phyloP scores from a whole-genome alignment of 2,329 filamentous ascomycete genomes.

The Daldinia eschscholtzii region DNA sequence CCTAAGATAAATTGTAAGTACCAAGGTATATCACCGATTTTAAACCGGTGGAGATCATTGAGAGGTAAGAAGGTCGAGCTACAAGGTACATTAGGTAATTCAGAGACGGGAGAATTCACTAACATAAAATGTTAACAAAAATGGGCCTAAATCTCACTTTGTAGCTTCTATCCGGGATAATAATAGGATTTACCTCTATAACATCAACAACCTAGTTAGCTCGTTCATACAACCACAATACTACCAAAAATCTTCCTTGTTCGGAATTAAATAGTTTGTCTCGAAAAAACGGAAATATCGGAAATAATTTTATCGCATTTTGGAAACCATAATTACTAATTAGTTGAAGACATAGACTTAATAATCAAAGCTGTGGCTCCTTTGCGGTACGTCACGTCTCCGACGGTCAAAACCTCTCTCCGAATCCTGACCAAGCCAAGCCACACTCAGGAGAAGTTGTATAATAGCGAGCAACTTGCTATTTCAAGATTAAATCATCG shows the following conservation, averaged over 20 bases:
- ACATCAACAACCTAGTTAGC: background rate
- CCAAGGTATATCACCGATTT: background rate
- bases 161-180: conserved; percentile 1
- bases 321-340: background rate
- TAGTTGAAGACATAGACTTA: background rate
- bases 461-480: background rate
- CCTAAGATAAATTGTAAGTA: background rate
- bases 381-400: conserved; percentile 1
- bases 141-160: background rate
- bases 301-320: too few relatives aligned
- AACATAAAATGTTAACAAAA: background rate
- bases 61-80: too few relatives aligned
- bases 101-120: background rate
- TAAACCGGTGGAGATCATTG: background rate
- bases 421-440: background rate
- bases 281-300: background rate
- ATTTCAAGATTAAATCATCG: too few relatives aligned
- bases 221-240: background rate
- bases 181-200: background rate
- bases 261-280: background rate
- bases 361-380: background rate
- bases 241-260: background rate
- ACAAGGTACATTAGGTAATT: background rate
- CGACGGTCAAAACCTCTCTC: conserved; percentile 10
- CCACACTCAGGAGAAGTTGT: background rate